Evolutionary conservation across 352 stramenopile genomes (phyloP).

Genomic region (Pythium oligandrum): DNA sequence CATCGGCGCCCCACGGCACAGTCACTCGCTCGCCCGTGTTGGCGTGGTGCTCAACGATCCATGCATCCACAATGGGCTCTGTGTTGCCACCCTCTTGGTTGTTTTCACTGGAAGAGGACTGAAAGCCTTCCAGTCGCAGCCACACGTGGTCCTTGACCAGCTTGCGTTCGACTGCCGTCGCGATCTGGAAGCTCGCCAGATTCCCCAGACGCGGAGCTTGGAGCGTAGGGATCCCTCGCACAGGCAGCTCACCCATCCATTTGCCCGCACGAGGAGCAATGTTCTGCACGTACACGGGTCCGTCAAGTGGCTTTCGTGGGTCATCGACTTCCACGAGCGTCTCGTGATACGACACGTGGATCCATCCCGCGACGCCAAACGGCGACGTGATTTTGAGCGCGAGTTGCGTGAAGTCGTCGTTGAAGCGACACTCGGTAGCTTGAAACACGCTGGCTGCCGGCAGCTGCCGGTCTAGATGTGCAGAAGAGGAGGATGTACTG

Average conservation of each 20-base stretch:
- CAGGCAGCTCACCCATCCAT: constrained; percentile 52
- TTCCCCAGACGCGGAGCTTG: constrained; percentile 48
- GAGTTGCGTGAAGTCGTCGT: constrained; percentile 64
- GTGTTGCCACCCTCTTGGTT: constrained; percentile 9
- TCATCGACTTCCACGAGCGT: constrained; percentile 52
- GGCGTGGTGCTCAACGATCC: constrained; percentile 74
- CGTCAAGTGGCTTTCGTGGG: constrained; percentile 21
- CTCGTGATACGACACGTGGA: constrained; percentile 53
- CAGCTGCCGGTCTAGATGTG: constrained; percentile 37
- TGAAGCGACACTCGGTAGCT: constrained; percentile 61
- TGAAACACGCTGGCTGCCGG: constrained; percentile 66
- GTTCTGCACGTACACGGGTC: constrained; percentile 61
- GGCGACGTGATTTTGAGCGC: constrained; percentile 61
- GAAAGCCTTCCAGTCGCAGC: constrained; percentile 27
- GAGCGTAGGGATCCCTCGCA: constrained; percentile 57
- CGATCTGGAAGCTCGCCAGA: constrained; percentile 50
- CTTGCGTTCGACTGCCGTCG: constrained; percentile 54
- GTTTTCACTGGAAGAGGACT: constrained; percentile 13
- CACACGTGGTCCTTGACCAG: constrained; percentile 74
- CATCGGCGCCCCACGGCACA: constrained; percentile 47
- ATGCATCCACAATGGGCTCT: constrained; percentile 31
- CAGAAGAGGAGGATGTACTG: constrained; percentile 5
- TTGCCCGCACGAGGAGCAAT: constrained; percentile 51
- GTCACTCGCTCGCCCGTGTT: constrained; percentile 63
- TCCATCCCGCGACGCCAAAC: constrained; percentile 61